Evolutionary conservation across 2,329 filamentous ascomycete genomes (phyloP).

Genomic region (Aspergillus niger): DNA sequence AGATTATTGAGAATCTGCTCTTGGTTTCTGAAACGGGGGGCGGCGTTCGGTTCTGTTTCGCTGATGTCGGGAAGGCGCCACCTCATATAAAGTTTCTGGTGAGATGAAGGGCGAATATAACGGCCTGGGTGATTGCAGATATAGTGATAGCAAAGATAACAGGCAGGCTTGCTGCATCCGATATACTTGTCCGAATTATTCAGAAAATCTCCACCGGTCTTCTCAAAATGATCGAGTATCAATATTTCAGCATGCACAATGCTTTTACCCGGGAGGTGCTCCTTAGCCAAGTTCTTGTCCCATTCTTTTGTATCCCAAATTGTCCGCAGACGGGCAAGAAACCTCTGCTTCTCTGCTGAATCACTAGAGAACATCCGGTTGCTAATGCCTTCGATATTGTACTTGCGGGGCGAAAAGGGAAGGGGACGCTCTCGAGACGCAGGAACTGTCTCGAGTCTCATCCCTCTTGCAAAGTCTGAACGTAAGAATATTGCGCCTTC

Average conservation of each 20-base stretch:
- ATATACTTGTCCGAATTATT: slow-evolving; percentile 10
- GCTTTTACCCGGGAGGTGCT: background rate
- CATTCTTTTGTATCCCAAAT: background rate
- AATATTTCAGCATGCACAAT: slow-evolving; percentile 2
- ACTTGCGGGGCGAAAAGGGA: background rate
- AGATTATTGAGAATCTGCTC: background rate
- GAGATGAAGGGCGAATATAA: slow-evolving; percentile 3
- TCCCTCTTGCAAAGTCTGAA: background rate
- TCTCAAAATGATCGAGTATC: slow-evolving; percentile 1
- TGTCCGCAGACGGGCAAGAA: background rate
- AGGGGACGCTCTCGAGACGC: background rate
- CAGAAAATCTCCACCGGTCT: slow-evolving; percentile 1
- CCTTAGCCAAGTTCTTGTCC: background rate
- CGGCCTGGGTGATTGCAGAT: slow-evolving; percentile 6
- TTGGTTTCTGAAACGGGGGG: background rate
- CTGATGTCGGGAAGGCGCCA: slow-evolving; percentile 7
- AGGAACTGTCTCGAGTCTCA: background rate
- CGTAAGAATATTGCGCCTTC: background rate
- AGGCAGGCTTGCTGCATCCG: slow-evolving; percentile 12
- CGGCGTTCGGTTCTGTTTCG: background rate
- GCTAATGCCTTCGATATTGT: background rate
- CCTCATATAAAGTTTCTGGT: slow-evolving; percentile 5
- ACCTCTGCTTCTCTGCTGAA: background rate
- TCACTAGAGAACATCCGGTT: background rate
- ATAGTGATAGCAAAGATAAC: slow-evolving; percentile 10